Evolutionary conservation across 2,329 filamentous ascomycete species (phyloP), one percentile per base, ranked within the genome.

Genomic region (Xylariaceae sp.): DNA sequence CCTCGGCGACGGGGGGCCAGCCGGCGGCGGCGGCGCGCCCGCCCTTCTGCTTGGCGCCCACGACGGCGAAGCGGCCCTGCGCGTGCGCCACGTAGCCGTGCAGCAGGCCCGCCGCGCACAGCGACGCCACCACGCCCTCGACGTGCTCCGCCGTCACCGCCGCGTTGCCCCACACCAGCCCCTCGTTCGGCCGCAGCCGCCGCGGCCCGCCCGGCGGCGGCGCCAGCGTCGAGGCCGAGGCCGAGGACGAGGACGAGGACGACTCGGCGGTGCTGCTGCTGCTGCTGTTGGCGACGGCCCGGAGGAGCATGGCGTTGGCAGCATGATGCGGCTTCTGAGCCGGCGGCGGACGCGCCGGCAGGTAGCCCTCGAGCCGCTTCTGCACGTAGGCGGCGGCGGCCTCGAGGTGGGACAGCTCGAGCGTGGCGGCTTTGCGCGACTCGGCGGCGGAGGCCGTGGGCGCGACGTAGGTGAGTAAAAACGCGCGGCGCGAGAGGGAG

Each of bases 81-180:
- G 73, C 73, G 50, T 93, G 86, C 12, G 83, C 84, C 18, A 95
- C 72, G 51, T 89, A 95, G 2, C 89, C 90, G 45, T 81, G 78
- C 53, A 95, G 68, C 16, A 94, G 65, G 1, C 83, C 85, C 57
- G 94, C 85, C 31, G 83, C 77, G 14, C 93, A 74, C 10, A 95
- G 70, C 9, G 80, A 80, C 0, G 83, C 76, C 10, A 93, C 70
- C 31, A 85, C 77, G 28, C 77, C 77, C 59, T 94, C 87, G n/a
- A 93, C 67, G 45, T 86, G 80, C 11, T 73, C 62, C 22, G 73
- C 59, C 24, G 75, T 68, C 21, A 79, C 65, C 41, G 65, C 55
- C 40, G 72, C 68, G 49, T 82, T 81, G 13, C 80, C 80, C 60
- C 70, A 76, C n/a, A 80, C 57, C 29, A 79, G 52, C 2, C 77